phyloP scores from a whole-genome alignment of 495 filamentous ascomycete species.

The Penicillium paradoxum region DNA sequence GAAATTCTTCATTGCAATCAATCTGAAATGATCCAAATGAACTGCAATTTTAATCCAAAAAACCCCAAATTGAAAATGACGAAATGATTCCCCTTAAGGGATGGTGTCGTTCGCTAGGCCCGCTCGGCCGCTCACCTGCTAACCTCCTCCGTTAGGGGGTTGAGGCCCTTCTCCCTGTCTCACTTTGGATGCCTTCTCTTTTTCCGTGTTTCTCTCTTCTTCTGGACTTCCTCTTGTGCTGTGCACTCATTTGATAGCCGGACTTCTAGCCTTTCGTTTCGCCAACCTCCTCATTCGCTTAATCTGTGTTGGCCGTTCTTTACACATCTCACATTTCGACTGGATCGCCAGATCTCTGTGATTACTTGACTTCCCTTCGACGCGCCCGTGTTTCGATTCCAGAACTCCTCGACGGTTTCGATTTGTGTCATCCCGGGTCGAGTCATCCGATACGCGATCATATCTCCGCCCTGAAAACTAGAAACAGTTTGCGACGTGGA shows the following conservation, averaged over 20 bases:
- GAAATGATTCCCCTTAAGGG: constrained; percentile 11
- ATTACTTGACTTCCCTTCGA: constrained; percentile 1
- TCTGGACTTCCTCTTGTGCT: constrained; percentile 12
- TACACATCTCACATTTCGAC: neutral
- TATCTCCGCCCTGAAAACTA: neutral
- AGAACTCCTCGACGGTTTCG: no score
- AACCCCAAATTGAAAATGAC: constrained; percentile 10
- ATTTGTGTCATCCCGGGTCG: no score
- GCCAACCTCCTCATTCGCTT: constrained; percentile 12
- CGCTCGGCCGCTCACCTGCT: neutral
- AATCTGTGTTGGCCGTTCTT: neutral
- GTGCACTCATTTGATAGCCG: constrained; percentile 18
- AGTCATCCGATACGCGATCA: constrained; percentile 1
- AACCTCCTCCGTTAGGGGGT: constrained; percentile 14
- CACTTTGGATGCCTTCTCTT: constrained; percentile 7
- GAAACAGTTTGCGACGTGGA: neutral
- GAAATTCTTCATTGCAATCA: neutral
- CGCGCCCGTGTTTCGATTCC: neutral
- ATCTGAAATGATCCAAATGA: neutral
- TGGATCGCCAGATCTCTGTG: constrained; percentile 3
- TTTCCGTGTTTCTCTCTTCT: constrained; percentile 1
- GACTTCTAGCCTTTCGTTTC: constrained; percentile 9
- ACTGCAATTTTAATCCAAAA: neutral
- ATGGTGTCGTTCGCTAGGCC: constrained; percentile 6
- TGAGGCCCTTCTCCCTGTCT: constrained; percentile 13